Percentiles rank a stretch among this genome's conserved stretches.
phyloP scores from a whole-genome alignment of 352 stramenopile genomes.

The Phytophthora sp. region DNA sequence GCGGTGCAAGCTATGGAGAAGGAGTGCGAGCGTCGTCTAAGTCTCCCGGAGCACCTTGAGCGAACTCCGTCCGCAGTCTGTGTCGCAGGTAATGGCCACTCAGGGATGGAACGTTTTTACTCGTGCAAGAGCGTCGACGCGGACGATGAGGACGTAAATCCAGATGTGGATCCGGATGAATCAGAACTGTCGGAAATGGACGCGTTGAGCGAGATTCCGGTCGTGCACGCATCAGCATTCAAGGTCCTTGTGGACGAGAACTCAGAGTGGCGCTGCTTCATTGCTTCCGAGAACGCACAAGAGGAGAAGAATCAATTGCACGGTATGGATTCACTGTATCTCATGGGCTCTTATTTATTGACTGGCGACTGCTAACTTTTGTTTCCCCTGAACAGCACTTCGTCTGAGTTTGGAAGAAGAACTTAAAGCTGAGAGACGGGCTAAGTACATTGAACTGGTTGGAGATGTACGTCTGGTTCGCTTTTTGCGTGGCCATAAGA shows the following conservation, averaged over 20 bases:
- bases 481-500: conserved; percentile 77
- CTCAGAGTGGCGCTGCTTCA: conserved; percentile 69
- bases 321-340: conserved; percentile 33
- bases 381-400: conserved; percentile 41
- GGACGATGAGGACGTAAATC: conserved; percentile 16
- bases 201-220: conserved; percentile 66
- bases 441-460: conserved; percentile 57
- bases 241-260: conserved; percentile 71
- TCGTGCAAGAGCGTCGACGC: conserved; percentile 31
- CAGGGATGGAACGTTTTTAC: conserved; percentile 30
- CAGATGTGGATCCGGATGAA: background rate
- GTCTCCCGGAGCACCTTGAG: conserved; percentile 52
- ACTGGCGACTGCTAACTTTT: background rate
- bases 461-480: conserved; percentile 70
- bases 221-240: conserved; percentile 53
- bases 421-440: conserved; percentile 42
- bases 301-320: conserved; percentile 67
- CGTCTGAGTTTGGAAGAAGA: conserved; percentile 69
- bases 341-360: background rate
- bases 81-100: conserved; percentile 1
- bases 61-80: conserved; percentile 23
- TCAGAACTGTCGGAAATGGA: background rate
- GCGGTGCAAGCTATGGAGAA: conserved; percentile 59
- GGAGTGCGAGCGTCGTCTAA: conserved; percentile 62
- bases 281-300: conserved; percentile 64